Evolutionary conservation across 345 rosid genomes (phyloP), one percentile per base, ranked within the genome.

Genomic region (Microthlaspi erraticum): DNA sequence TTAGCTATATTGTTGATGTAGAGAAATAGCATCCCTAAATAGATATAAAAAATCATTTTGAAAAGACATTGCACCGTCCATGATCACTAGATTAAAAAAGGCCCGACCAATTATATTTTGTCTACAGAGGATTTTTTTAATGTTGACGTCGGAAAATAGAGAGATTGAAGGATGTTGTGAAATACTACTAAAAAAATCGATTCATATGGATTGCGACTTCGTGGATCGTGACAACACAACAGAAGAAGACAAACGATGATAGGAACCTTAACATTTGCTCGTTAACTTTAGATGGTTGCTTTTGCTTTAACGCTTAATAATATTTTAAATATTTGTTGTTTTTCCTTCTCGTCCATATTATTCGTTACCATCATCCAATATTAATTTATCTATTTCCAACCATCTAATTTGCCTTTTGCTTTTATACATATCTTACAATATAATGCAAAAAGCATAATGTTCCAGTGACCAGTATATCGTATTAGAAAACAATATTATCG

Each of bases 31-130:
- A 23, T 4, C 26, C 29, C 29, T 5, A 26, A 3, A 26, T 23
- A 23, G 29, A 23, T 26, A 26, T 26, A 26, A 13, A 39, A 8
- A 36, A 12, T 54, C 20, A n/a, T n/a, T n/a, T n/a, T 23, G 42
- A 72, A 45, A 65, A 64, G 58, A 72, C 48, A 26, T 44, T 16
- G 70, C 60, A 73, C 77, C 66, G 71, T 32, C 71, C 66, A 65
- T 36, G 60, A 19, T 65, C 52, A 31, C 1, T 17, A n/a, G 23
- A 65, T 38, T 64, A 5, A 56, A 38, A 10, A n/a, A 53, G 37
- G 9, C n/a, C 71, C 50, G 44, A 73, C 71, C 71, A 57, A 14
- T 3, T 31, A 1, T 36, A 34, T 60, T 49, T 0, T 33, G n/a
- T 48, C 8, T 19, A 23, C 39, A 19, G 19, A 19, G 1, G 9